phyloP scores from a whole-genome alignment of 139 green algal genomes.

The Haematococcus sp. region DNA sequence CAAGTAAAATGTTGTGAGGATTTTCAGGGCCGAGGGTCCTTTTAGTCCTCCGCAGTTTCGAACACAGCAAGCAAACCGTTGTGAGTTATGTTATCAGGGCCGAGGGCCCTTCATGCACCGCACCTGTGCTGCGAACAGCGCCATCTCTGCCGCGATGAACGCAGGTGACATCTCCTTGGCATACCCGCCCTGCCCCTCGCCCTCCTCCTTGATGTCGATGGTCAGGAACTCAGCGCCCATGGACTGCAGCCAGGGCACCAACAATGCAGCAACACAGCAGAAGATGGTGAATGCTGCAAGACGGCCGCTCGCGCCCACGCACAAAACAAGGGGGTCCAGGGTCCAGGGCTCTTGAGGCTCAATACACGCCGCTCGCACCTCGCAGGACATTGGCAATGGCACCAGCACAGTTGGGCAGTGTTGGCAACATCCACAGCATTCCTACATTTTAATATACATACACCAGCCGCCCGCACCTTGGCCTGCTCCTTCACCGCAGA shows the following conservation, averaged over 20 bases:
- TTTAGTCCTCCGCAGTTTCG: too few relatives aligned
- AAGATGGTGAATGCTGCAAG: background rate
- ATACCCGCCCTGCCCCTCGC: conserved; percentile 75
- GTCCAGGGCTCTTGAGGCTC: background rate
- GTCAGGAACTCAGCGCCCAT: conserved; percentile 87
- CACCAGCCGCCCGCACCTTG: background rate
- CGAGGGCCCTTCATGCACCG: too few relatives aligned
- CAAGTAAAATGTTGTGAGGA: too few relatives aligned
- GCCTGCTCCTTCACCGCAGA: conserved; percentile 64
- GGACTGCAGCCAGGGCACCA: conserved; percentile 15
- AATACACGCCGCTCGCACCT: background rate
- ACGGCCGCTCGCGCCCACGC: too few relatives aligned
- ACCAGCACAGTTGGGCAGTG: too few relatives aligned
- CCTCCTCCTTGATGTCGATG: conserved; percentile 74
- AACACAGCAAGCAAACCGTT: too few relatives aligned
- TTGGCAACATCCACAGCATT: too few relatives aligned
- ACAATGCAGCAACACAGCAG: background rate
- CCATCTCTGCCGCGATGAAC: conserved; percentile 76
- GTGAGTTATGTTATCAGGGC: background rate
- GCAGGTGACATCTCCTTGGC: conserved; percentile 83
- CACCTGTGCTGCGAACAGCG: conserved; percentile 35
- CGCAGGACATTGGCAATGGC: too few relatives aligned
- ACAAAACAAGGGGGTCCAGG: too few relatives aligned
- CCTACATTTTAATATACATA: too few relatives aligned
- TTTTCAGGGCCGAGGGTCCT: too few relatives aligned